Evolutionary conservation across 495 filamentous ascomycete species (phyloP), one percentile per base, ranked within the genome.

Genomic region (Astrocystis sublimbata): DNA sequence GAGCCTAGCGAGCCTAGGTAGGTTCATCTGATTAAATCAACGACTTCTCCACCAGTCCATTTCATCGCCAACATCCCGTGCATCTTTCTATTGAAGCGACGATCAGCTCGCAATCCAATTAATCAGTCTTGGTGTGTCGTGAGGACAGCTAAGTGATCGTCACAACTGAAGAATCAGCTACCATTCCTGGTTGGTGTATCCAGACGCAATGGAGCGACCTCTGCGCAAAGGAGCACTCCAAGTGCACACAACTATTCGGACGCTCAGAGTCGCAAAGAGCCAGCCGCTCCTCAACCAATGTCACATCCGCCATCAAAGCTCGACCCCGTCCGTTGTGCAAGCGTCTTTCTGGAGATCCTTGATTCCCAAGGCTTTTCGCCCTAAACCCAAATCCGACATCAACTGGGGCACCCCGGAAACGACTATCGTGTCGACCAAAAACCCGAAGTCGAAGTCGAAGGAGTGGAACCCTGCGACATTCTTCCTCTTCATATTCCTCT

Each of bases 381-480:
- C 67, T 59, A 45, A 47, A 23, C 50, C 58, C 6, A 58, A 66
- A 30, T 43, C 42, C 46, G 42, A 59, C 6, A 62, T 60, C 2
- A 58, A 64, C 26, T 63, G 60, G 61, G 61, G 71, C 45, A 58
- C 51, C 6, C 43, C 64, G 17, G 28, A 36, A 23, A n/a, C n/a
- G n/a, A n/a, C n/a, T n/a, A n/a, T n/a, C n/a, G n/a, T n/a, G n/a
- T n/a, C n/a, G n/a, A n/a, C n/a, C n/a, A 42, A 45, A 6, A 52
- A 67, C n/a, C n/a, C n/a, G 66, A 74, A 71, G 43, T 75, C 66
- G 26, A 78, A 82, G 55, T 79, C 81, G 15, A 92, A 88, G 65
- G 86, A 86, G 65, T 96, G 91, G 92, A 98, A 97, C 66, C 96
- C 94, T 1, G 91, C 91, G 13, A 97, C 91, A 1, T 92, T 92